These are phyloP conservation scores for Naganishia vishniacii DNA, from an alignment of 768 basidiomycete species.

Conservation along the genomic window DNA sequence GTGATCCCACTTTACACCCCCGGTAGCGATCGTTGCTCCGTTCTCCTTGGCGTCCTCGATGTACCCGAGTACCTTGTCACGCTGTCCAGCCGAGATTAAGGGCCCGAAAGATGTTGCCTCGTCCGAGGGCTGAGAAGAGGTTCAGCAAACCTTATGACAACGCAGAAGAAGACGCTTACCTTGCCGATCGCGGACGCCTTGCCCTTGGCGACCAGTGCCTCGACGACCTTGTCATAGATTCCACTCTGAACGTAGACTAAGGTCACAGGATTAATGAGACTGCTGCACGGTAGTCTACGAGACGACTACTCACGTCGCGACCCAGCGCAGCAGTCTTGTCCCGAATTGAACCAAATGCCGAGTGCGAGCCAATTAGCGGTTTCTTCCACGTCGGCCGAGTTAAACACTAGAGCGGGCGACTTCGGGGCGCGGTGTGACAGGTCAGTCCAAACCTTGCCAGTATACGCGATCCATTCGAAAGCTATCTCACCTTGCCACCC, in stretches of 20 bases:
- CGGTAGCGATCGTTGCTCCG: conserved; percentile 63
- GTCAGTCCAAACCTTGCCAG: too few relatives aligned
- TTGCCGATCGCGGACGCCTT: conserved; percentile 40
- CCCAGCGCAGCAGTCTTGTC: conserved; percentile 74
- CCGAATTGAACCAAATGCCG: conserved; percentile 75
- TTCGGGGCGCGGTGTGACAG: too few relatives aligned
- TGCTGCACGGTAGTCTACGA: not conserved
- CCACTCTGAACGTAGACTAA: conserved; percentile 18
- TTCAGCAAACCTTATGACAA: not conserved
- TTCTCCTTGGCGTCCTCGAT: conserved; percentile 67
- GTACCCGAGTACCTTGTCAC: conserved; percentile 60
- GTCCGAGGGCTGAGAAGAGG: conserved; percentile 36
- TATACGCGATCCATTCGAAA: not conserved
- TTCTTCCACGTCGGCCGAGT: conserved; percentile 80
- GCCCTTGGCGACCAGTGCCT: conserved; percentile 38
- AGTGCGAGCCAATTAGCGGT: conserved; percentile 66
- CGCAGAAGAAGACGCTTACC: conserved; percentile 27
- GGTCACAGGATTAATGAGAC: not conserved
- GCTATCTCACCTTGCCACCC: conserved; percentile 65
- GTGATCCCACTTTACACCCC: conserved; percentile 59
- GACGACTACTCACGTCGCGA: conserved; percentile 54
- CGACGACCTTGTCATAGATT: conserved; percentile 64
- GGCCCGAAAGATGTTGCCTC: conserved; percentile 46
- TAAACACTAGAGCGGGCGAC: conserved; percentile 59
- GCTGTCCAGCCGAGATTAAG: conserved; percentile 41